phyloP scores from a whole-genome alignment of 306 rosid genomes.

The Sicyos baderoa region DNA sequence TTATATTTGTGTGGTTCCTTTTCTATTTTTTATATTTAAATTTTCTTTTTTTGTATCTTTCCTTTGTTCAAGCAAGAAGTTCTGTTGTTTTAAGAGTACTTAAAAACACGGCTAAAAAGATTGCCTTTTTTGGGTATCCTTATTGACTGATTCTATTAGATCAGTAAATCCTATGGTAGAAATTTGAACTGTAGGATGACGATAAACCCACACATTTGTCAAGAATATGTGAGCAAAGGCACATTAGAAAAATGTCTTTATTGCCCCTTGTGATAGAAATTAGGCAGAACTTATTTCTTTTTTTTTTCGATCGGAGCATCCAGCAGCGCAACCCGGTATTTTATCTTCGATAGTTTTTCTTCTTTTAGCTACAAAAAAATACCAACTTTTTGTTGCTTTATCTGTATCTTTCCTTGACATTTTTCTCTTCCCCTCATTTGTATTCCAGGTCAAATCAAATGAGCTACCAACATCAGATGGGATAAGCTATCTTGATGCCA shows the following conservation, averaged over 20 bases:
- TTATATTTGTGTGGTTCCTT: background rate
- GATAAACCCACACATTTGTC: background rate
- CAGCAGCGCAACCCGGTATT: too few species aligned
- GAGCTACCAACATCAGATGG: conserved; percentile 63
- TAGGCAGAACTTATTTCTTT: too few species aligned
- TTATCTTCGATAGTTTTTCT: background rate
- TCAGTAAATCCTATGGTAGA: background rate
- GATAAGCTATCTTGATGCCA: conserved; percentile 81
- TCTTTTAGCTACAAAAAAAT: background rate
- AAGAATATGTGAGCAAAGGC: background rate
- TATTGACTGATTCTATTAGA: background rate
- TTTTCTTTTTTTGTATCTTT: background rate
- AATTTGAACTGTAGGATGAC: background rate
- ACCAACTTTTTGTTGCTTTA: background rate
- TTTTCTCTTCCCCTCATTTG: background rate
- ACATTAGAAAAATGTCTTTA: background rate
- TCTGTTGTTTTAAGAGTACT: background rate
- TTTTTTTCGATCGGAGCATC: too few species aligned
- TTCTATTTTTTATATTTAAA: background rate
- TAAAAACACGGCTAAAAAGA: background rate
- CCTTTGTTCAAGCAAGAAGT: background rate
- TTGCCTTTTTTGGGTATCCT: background rate
- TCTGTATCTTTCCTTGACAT: conserved; percentile 5
- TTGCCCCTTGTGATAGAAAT: background rate
- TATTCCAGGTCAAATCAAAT: conserved; percentile 9